These are phyloP conservation scores for Daedaleopsis sinensis DNA, from an alignment of 768 basidiomycete species.

Conservation along the genomic window DNA sequence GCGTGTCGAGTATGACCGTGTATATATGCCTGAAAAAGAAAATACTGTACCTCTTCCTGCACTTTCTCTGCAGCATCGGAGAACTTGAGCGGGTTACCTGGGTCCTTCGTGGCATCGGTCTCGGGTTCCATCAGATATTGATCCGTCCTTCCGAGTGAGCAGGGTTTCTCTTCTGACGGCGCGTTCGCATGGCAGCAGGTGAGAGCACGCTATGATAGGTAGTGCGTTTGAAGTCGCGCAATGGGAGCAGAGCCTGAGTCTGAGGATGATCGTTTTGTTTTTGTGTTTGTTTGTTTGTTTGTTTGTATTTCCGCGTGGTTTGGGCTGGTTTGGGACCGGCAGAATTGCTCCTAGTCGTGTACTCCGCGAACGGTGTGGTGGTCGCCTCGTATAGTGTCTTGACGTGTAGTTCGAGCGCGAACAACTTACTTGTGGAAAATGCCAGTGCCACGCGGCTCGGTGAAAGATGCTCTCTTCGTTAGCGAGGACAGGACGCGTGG, in stretches of 20 bases:
- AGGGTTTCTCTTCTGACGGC: not conserved
- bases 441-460: constrained; percentile 25
- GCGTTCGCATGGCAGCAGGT: too few relatives aligned
- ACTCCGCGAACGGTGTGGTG: constrained; percentile 10
- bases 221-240: too few relatives aligned
- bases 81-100: not conserved
- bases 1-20: too few relatives aligned
- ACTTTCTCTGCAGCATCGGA: not conserved
- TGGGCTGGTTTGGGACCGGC: too few relatives aligned
- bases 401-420: constrained; percentile 14
- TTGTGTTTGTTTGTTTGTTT: too few relatives aligned
- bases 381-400: constrained; percentile 10
- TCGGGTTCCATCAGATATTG: not conserved
- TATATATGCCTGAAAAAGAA: too few relatives aligned
- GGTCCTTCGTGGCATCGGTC: not conserved
- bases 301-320: too few relatives aligned
- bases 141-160: not conserved
- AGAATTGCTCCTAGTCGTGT: constrained; percentile 26
- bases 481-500: constrained; percentile 15
- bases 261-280: too few relatives aligned
- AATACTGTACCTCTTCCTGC: not conserved
- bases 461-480: constrained; percentile 27
- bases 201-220: too few relatives aligned
- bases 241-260: too few relatives aligned
- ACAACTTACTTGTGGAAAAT: constrained; percentile 26